Base-by-base conservation (phyloP, 2,329 filamentous ascomycete species). In the Lachnellula cervina region DNA sequence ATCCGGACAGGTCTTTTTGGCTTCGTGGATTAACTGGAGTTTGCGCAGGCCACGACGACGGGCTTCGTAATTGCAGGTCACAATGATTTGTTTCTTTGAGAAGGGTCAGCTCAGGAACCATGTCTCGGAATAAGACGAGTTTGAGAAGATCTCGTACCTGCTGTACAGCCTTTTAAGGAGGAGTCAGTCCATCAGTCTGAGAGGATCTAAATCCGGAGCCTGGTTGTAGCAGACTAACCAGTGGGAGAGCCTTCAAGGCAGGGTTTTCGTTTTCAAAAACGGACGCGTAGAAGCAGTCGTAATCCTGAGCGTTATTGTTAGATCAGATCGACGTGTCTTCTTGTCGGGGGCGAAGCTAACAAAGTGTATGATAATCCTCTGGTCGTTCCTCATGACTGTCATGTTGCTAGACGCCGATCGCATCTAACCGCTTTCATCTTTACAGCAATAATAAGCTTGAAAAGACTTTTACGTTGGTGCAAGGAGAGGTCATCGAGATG, bases 261-360 rank as follows among this genome's bases (percentile, higher is more conserved):
- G 91, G 90, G 62, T 88, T 84, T 68, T 88, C 87, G 61, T 87
- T 86, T 73, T 97, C 91, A 63, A 94, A 87, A 8, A 70, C 91
- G 49, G 90, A 90, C 21, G 92, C 92, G 71, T 97, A 97, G 77
- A 97, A 97, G 76, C 90, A 96, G 75, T 93, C 89, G 70, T 91
- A 89, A 71, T 89, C 84, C 84, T 87, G 54, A 28, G 45, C 51
- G 34, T 42, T 5, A 58, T 5, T 45, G 60, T 56, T 52, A n/a
- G 14, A 23, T 43, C 38, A 11, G 53, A 32, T 58, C 44, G 52
- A 47, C 46, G 48, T 51, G 57, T 46, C 52, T 58, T 55, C 34
- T 48, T 25, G 32, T 21, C 32, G 53, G 54, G 54, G 57, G 61
- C 48, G 35, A 53, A 54, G 55, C 49, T 42, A 59, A 93, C 89